Percentiles rank a stretch among this genome's conserved stretches.
These are phyloP conservation scores for Solanum arcanum DNA, from an alignment of 257 asterid species.

Conservation along the genomic window DNA sequence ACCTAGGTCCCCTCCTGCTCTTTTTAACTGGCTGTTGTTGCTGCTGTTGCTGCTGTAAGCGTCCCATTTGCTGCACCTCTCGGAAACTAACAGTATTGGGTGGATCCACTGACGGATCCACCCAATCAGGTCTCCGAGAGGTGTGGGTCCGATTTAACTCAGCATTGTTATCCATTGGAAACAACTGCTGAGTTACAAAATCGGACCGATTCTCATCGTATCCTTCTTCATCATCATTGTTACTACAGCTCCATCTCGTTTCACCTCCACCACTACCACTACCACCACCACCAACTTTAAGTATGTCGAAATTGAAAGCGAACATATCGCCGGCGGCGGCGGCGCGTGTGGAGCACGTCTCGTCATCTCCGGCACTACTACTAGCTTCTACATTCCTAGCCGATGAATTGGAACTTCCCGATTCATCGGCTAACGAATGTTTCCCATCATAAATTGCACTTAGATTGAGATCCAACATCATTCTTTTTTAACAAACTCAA, in stretches of 20 bases:
- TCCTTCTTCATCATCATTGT: neutral
- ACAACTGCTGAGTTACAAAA: constrained; percentile 48
- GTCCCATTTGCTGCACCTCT: neutral
- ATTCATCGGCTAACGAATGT: constrained; percentile 11
- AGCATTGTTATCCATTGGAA: constrained; percentile 15
- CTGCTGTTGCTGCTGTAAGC: constrained; percentile 4
- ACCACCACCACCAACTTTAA: constrained; percentile 8
- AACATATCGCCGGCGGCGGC: constrained; percentile 11
- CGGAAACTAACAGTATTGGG: neutral
- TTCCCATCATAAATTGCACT: constrained; percentile 18
- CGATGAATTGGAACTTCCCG: constrained; percentile 38
- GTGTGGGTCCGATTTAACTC: neutral
- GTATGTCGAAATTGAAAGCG: constrained; percentile 37
- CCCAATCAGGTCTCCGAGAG: constrained; percentile 9
- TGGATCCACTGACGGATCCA: neutral
- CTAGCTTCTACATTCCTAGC: constrained; percentile 25
- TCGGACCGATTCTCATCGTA: neutral
- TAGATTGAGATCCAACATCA: constrained; percentile 63
- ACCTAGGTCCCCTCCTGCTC: constrained; percentile 56
- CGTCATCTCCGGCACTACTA: constrained; percentile 45
- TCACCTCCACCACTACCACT: neutral
- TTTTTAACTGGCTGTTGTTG: constrained; percentile 30
- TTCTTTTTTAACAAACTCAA: neutral
- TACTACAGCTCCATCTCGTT: neutral
- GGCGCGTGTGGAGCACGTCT: constrained; percentile 33